phyloP scores from a whole-genome alignment of 176 grass and related monocot genomes.

The bread wheat (Triticum aestivum) region IWGSC_CS_RefSeq_v2.1 NC_057794.1:430854841-430855340 shows the following conservation, averaged over 20 bases:
- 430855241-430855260: not conserved
- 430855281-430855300: conserved; percentile 34
- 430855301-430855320: conserved; percentile 25
- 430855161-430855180: not conserved
- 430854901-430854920: not conserved
- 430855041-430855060: not conserved
- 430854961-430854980: not conserved
- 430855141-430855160: not conserved
- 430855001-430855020: not conserved
- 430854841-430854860: not conserved
- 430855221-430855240: not conserved
- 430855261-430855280: not conserved
- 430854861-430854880: not conserved
- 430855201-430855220: conserved; percentile 6
- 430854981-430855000: not conserved
- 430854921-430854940: not conserved
- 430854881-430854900: not conserved
- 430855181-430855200: not conserved
- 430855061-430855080: not conserved
- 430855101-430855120: too few species aligned
- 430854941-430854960: not conserved
- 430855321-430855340: conserved; percentile 24
- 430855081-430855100: not conserved
- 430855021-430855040: not conserved
- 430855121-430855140: not conserved